A percentile compares a stretch with the other conserved stretches of the same genome.
These are phyloP conservation scores for Bacterosira constricta DNA, from an alignment of 108 stramenopile species.

Conservation along the genomic window DNA sequence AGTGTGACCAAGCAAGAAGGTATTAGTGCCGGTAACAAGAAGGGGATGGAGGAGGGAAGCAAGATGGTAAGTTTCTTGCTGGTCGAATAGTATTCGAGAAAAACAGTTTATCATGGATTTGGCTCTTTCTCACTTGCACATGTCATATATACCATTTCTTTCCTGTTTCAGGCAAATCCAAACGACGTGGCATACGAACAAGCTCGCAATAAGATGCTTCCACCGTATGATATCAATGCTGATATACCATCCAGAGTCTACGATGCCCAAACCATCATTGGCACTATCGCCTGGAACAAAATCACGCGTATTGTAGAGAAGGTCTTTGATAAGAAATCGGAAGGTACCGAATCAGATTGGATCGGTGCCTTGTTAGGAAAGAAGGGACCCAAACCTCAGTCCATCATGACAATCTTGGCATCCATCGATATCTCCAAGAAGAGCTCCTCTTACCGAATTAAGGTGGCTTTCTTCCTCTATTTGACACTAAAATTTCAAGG, in stretches of 20 bases:
- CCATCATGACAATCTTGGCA: constrained; percentile 44
- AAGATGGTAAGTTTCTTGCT: constrained; percentile 18
- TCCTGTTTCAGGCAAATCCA: constrained; percentile 20
- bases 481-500: constrained; percentile 63
- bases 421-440: constrained; percentile 39
- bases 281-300: constrained; percentile 55
- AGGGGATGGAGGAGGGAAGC: constrained; percentile 42
- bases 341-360: constrained; percentile 22
- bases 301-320: constrained; percentile 69
- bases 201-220: constrained; percentile 66
- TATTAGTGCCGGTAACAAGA: constrained; percentile 66
- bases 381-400: constrained; percentile 40
- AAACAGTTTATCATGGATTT: not conserved
- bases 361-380: constrained; percentile 44
- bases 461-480: constrained; percentile 58
- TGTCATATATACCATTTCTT: too few species aligned
- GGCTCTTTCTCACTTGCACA: not conserved
- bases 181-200: constrained; percentile 57
- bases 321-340: constrained; percentile 53
- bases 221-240: constrained; percentile 68
- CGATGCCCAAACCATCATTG: constrained; percentile 61
- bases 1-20: constrained; percentile 52
- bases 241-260: constrained; percentile 63
- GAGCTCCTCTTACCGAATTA: constrained; percentile 50
- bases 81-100: not conserved